Evolutionary conservation across 805 yeast species (phyloP).

Genomic region (Ogataea philodendri): DNA sequence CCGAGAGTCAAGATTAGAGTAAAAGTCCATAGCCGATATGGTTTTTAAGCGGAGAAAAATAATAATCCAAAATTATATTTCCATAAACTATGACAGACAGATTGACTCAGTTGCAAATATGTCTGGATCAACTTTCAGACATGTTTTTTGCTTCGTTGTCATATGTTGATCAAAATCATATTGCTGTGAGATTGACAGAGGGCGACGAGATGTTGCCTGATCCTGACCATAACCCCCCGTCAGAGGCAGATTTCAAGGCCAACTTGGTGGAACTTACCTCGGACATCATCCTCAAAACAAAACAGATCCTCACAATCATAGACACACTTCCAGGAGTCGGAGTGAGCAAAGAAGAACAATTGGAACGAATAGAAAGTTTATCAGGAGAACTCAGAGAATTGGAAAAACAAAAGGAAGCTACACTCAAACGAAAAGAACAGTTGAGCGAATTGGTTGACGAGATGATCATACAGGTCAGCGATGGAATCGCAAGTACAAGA

Average conservation of each 20-base stretch:
- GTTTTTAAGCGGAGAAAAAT: conserved; percentile 4
- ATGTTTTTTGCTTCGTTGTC: conserved; percentile 77
- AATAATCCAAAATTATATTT: conserved; percentile 1
- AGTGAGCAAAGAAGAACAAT: conserved; percentile 71
- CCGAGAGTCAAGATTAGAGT: conserved; percentile 74
- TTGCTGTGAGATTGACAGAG: conserved; percentile 46
- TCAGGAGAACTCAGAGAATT: conserved; percentile 59
- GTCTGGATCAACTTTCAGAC: conserved; percentile 76
- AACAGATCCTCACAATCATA: conserved; percentile 82
- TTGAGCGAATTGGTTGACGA: conserved; percentile 61
- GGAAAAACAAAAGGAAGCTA: conserved; percentile 55
- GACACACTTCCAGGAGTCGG: conserved; percentile 93
- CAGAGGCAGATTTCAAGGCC: conserved; percentile 36
- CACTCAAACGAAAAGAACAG: conserved; percentile 61
- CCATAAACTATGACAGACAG: conserved; percentile 66
- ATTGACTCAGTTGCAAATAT: conserved; percentile 83
- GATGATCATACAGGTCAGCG: conserved; percentile 58
- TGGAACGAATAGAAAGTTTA: conserved; percentile 58
- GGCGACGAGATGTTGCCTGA: conserved; percentile 61
- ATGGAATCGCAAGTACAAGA: conserved; percentile 49
- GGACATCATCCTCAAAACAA: conserved; percentile 79
- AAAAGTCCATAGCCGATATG: conserved; percentile 61
- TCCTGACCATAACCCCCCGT: conserved; percentile 49
- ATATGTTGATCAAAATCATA: conserved; percentile 76
- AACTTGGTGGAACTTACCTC: conserved; percentile 75